Evolutionary conservation across 306 rosid species (phyloP).

Genomic region (Trifolium subterraneum): DNA sequence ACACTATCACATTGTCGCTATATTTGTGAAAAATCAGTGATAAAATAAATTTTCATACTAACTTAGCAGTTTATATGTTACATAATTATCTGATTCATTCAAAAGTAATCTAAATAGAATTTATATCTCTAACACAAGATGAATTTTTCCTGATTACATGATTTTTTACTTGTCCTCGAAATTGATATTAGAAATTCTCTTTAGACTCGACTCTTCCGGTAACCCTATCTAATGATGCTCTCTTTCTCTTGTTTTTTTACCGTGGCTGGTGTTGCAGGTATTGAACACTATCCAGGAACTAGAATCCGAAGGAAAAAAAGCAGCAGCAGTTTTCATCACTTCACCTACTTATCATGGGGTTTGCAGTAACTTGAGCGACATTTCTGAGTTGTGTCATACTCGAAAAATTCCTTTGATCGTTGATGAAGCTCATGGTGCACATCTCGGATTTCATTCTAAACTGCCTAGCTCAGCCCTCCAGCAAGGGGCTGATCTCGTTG

Average conservation of each 20-base stretch:
- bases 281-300: conserved; percentile 64
- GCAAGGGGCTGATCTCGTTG: conserved; percentile 76
- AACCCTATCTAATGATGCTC: conserved; percentile 8
- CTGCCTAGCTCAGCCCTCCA: conserved; percentile 77
- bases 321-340: conserved; percentile 80
- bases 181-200: neutral
- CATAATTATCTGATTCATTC: conserved; percentile 4
- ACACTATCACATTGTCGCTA: neutral
- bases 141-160: conserved; percentile 6
- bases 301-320: conserved; percentile 62
- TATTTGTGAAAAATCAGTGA: neutral
- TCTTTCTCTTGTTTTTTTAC: neutral
- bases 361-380: conserved; percentile 70
- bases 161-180: neutral
- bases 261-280: conserved; percentile 55
- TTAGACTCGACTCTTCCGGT: conserved; percentile 7
- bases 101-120: neutral
- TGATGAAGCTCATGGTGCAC: conserved; percentile 98
- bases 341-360: conserved; percentile 90
- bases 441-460: conserved; percentile 77
- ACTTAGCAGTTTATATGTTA: neutral
- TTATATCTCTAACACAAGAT: conserved; percentile 21
- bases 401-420: conserved; percentile 77
- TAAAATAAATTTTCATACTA: conserved; percentile 16
- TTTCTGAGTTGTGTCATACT: conserved; percentile 77